A percentile compares a stretch with the other conserved stretches of the same genome.
phyloP scores from a whole-genome alignment of 345 rosid genomes.

The Euphorbia pulcherrima region DNA sequence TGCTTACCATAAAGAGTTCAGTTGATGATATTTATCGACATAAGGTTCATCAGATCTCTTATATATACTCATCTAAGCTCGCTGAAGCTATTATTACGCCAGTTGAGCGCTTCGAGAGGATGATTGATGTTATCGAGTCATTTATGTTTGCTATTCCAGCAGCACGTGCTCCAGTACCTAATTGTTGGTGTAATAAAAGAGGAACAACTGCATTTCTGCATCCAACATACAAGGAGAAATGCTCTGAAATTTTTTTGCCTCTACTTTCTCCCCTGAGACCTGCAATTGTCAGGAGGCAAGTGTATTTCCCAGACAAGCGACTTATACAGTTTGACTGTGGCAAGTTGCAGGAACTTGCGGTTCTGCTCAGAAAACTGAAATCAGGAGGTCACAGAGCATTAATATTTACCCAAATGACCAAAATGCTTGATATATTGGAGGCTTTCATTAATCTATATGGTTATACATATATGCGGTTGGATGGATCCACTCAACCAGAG shows the following conservation, averaged over 20 bases:
- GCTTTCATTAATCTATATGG: conserved; percentile 95
- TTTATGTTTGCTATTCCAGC: conserved; percentile 96
- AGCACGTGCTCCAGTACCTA: conserved; percentile 74
- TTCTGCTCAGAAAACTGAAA: conserved; percentile 80
- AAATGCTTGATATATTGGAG: conserved; percentile 98
- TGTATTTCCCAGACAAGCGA: conserved; percentile 97
- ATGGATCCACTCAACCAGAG: conserved; percentile 99
- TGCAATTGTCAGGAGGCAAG: conserved; percentile 90
- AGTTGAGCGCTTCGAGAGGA: conserved; percentile 70
- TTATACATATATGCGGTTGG: conserved; percentile 97
- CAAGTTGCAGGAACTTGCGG: conserved; percentile 93
- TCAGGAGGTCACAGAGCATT: conserved; percentile 93
- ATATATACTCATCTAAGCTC: conserved; percentile 65
- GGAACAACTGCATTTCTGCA: conserved; percentile 57
- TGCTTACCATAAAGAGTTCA: conserved; percentile 58
- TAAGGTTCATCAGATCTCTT: conserved; percentile 45
- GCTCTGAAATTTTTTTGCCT: conserved; percentile 66
- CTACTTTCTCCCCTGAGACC: conserved; percentile 84
- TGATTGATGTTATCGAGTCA: conserved; percentile 73
- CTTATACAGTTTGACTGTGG: conserved; percentile 99
- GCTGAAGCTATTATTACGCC: conserved; percentile 87
- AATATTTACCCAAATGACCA: conserved; percentile 99
- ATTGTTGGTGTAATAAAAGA: conserved; percentile 79
- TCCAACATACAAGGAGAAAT: conserved; percentile 51
- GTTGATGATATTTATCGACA: conserved; percentile 50